phyloP scores from a whole-genome alignment of 192 early-diverging fungal genomes.

The Cetraspora pellucida region DNA sequence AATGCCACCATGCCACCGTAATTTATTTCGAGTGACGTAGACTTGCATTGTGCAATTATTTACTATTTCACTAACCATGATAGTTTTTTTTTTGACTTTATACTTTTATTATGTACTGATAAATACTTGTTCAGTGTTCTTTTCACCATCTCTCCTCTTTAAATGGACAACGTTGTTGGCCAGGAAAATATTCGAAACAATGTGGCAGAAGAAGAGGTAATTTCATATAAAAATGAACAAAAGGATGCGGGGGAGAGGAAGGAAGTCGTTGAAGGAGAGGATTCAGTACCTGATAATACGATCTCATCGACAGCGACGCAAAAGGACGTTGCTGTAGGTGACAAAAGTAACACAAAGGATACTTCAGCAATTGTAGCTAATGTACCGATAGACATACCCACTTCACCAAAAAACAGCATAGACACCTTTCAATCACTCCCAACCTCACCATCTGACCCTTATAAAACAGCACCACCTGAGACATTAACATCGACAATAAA shows the following conservation, averaged over 20 bases:
- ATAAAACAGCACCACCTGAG: not conserved
- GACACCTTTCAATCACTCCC: not conserved
- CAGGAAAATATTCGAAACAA: not conserved
- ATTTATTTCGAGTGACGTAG: not conserved
- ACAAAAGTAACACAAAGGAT: constrained; percentile 1
- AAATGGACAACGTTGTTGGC: constrained; percentile 30
- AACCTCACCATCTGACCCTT: not conserved
- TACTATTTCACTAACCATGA: not conserved
- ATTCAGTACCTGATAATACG: not conserved
- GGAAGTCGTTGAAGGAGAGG: not conserved
- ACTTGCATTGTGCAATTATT: not conserved
- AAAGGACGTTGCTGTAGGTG: constrained; percentile 16
- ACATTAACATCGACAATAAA: constrained; percentile 18
- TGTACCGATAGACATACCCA: not conserved
- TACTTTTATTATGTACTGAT: constrained; percentile 7
- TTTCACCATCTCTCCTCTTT: constrained; percentile 11
- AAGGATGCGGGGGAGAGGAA: not conserved
- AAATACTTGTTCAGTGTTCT: not conserved
- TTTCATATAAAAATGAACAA: not conserved
- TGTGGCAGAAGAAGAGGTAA: constrained; percentile 14
- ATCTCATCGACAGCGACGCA: not conserved
- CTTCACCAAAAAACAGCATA: not conserved
- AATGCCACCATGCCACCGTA: not conserved
- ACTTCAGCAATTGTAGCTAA: not conserved
- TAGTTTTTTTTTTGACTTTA: not conserved